Percentiles rank a stretch among this genome's conserved stretches.
Conservation (phyloP, 2,329 filamentous ascomycete species). For the Penicillium sp. region DNA sequence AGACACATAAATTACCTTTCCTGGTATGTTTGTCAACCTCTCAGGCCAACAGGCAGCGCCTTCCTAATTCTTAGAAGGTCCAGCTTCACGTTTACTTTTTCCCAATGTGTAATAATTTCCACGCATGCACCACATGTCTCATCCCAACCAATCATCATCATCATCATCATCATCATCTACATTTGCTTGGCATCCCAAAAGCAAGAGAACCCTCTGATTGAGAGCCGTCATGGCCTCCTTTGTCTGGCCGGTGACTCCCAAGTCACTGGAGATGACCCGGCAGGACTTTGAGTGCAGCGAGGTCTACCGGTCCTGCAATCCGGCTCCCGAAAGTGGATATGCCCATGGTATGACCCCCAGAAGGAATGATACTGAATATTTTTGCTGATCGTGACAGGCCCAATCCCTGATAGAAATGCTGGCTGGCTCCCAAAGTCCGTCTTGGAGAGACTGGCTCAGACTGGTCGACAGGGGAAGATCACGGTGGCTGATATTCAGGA, state of each 20-base stretch:
- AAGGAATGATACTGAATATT: not conserved
- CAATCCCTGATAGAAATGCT: not conserved
- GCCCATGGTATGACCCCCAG: not conserved
- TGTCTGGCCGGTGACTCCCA: not conserved
- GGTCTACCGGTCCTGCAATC: not conserved
- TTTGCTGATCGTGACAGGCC: not conserved
- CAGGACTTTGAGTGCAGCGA: not conserved
- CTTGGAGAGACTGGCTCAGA: not conserved
- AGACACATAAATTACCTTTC: too few relatives aligned
- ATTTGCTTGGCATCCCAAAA: too few relatives aligned
- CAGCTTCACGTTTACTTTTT: too few relatives aligned
- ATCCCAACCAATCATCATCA: too few relatives aligned
- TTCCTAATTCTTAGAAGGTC: too few relatives aligned
- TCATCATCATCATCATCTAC: too few relatives aligned
- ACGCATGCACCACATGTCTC: too few relatives aligned
- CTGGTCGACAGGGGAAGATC: not conserved
- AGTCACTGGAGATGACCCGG: not conserved
- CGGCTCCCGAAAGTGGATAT: not conserved
- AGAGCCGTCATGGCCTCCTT: not conserved
- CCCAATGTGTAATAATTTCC: too few relatives aligned
- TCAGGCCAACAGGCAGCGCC: too few relatives aligned
- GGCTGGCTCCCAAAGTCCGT: not conserved
- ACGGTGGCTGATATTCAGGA: not conserved
- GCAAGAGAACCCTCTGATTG: not conserved
- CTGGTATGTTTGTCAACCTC: too few relatives aligned